Evolutionary conservation across 208 protist genomes (phyloP).

Genomic region (Wallacemonas sp.): DNA sequence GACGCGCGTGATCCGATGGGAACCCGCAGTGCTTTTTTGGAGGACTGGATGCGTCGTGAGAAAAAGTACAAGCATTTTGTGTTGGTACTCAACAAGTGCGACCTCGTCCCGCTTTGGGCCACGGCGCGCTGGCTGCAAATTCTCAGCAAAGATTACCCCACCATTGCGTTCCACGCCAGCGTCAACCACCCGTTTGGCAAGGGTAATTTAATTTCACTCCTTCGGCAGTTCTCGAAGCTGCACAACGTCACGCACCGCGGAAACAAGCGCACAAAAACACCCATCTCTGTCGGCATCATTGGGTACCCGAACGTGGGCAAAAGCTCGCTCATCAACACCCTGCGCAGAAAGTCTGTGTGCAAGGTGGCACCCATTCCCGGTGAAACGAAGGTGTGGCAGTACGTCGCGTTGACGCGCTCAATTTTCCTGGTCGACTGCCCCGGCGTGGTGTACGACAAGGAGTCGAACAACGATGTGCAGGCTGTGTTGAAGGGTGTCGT

Average conservation of each 20-base stretch:
- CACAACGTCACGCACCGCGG: slow-evolving; percentile 90
- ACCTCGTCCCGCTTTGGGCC: slow-evolving; percentile 99
- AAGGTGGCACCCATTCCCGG: slow-evolving; percentile 99
- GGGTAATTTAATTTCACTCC: slow-evolving; percentile 98
- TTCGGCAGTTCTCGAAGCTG: slow-evolving; percentile 96
- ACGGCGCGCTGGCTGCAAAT: slow-evolving; percentile 97
- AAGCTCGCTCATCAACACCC: slow-evolving; percentile 99
- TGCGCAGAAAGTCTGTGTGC: slow-evolving; percentile 97
- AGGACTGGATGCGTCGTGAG: slow-evolving; percentile 94
- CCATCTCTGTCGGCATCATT: slow-evolving; percentile 93
- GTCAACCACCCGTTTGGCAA: slow-evolving; percentile 99
- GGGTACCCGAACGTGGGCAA: slow-evolving; percentile 99
- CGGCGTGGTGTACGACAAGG: slow-evolving; percentile 96
- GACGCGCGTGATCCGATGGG: slow-evolving; percentile 99
- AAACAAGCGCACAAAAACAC: slow-evolving; percentile 86
- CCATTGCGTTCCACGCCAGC: slow-evolving; percentile 99
- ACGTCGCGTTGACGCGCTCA: slow-evolving; percentile 97
- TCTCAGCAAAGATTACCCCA: slow-evolving; percentile 98
- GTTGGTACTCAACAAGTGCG: slow-evolving; percentile 99
- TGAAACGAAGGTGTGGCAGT: slow-evolving; percentile 99
- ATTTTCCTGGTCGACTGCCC: slow-evolving; percentile 99
- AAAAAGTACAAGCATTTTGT: slow-evolving; percentile 99
- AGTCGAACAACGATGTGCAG: slow-evolving; percentile 96
- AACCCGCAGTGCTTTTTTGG: slow-evolving; percentile 95
- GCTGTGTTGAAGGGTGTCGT: slow-evolving; percentile 99